These are phyloP conservation scores for Royoungia palumana DNA, from an alignment of 768 basidiomycete genomes.

Conservation along the genomic window DNA sequence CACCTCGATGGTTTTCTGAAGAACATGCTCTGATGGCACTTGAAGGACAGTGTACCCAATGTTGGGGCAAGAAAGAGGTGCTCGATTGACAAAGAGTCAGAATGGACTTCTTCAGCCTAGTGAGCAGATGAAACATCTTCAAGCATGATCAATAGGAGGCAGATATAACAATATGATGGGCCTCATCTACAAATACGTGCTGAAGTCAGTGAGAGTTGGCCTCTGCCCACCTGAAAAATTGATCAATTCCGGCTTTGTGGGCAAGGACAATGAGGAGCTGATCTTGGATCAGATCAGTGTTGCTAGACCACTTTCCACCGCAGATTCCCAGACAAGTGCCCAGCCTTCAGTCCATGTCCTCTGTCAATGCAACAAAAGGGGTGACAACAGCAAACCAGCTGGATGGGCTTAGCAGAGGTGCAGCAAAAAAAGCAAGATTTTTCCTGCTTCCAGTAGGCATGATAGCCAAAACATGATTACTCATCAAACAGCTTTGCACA, in stretches of 20 bases:
- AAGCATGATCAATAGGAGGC: slow-evolving; percentile 7
- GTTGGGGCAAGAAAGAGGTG: neutral
- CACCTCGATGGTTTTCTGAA: neutral
- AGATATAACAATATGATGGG: slow-evolving; percentile 5
- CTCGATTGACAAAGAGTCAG: neutral
- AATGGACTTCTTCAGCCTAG: slow-evolving; percentile 3
- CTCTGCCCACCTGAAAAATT: neutral
- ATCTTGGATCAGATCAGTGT: neutral
- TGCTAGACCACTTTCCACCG: neutral
- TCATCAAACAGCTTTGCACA: slow-evolving; percentile 3
- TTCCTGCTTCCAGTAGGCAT: slow-evolving; percentile 15
- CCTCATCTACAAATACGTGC: slow-evolving; percentile 6
- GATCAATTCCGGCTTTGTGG: neutral
- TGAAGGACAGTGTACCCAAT: neutral
- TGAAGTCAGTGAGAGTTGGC: neutral
- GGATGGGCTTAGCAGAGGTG: neutral
- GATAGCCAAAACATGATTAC: slow-evolving; percentile 3
- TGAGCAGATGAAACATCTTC: slow-evolving; percentile 8
- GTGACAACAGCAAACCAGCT: slow-evolving; percentile 3
- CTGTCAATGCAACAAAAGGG: slow-evolving; percentile 6
- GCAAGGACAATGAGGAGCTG: slow-evolving; percentile 10
- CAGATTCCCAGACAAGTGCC: neutral
- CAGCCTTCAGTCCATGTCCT: slow-evolving; percentile 1
- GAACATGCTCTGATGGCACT: accelerated
- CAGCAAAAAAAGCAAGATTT: slow-evolving; percentile 10